These are phyloP conservation scores for Torulaspora delbrueckii DNA, from an alignment of 805 yeast species.

Conservation along the genomic window DNA sequence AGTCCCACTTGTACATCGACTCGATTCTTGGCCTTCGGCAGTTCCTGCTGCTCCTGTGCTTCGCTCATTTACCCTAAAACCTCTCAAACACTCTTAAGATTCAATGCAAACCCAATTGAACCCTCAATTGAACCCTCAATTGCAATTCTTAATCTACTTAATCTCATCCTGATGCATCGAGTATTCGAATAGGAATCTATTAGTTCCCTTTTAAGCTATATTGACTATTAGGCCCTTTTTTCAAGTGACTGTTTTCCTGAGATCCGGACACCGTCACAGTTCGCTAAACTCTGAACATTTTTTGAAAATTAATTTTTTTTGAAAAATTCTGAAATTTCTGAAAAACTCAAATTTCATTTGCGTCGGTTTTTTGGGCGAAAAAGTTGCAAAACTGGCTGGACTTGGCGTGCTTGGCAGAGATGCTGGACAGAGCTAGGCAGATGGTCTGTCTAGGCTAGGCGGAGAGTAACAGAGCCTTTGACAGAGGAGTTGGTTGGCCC, in stretches of 20 bases:
- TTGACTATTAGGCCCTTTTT: constrained; percentile 5
- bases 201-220: constrained; percentile 1
- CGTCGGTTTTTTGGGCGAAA: not conserved
- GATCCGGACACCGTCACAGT: not conserved
- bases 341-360: not conserved
- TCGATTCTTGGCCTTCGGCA: constrained; percentile 19
- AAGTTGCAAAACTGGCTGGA: not conserved
- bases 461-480: not conserved
- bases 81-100: not conserved
- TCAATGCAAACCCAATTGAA: not conserved
- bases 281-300: not conserved
- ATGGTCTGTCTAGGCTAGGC: too few relatives aligned
- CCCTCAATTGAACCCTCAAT: not conserved
- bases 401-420: not conserved
- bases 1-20: constrained; percentile 71
- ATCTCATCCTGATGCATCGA: not conserved
- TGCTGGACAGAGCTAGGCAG: too few relatives aligned
- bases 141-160: not conserved
- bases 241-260: constrained; percentile 8
- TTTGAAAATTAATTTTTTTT: not conserved
- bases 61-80: not conserved
- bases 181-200: too few relatives aligned
- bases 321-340: not conserved
- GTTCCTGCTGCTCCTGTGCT: constrained; percentile 9
- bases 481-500: not conserved